Percentiles rank a stretch among this genome's conserved stretches.
These are phyloP conservation scores for Elongisporangium anandrum DNA, from an alignment of 352 stramenopile species.

Conservation along the genomic window DNA sequence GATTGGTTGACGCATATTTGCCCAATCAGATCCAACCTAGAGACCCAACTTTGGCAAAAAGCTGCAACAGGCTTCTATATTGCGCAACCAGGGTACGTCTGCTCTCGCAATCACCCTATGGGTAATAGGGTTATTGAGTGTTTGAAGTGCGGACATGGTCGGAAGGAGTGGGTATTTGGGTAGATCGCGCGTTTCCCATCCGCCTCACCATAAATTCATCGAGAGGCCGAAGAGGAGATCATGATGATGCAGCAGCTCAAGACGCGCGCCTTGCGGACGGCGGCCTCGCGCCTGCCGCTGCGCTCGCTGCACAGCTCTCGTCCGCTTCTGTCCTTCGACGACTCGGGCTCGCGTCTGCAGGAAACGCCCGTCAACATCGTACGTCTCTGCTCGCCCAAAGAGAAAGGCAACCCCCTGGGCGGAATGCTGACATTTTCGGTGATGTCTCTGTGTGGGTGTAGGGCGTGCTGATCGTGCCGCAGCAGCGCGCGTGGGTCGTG, in stretches of 20 bases:
- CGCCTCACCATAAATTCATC: neutral
- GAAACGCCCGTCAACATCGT: constrained; percentile 54
- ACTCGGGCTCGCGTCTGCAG: constrained; percentile 37
- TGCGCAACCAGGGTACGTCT: neutral
- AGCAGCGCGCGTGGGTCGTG: constrained; percentile 87
- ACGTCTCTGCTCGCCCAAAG: constrained; percentile 8
- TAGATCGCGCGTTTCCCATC: neutral
- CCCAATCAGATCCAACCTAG: neutral
- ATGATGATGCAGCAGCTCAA: constrained; percentile 4
- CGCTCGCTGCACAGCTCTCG: constrained; percentile 29
- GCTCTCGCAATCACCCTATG: neutral
- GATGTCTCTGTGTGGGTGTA: neutral
- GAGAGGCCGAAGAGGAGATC: neutral
- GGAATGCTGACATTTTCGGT: neutral
- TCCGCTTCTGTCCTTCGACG: constrained; percentile 30
- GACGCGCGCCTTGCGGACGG: neutral
- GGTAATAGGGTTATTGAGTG: neutral
- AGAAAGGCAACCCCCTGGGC: too few species aligned
- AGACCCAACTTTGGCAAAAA: too few species aligned
- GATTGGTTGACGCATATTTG: neutral
- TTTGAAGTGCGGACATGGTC: neutral
- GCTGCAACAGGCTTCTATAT: neutral
- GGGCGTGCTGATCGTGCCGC: constrained; percentile 33
- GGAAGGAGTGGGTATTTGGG: neutral
- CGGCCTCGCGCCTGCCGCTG: neutral